Percentiles rank a stretch among this genome's conserved stretches.
Evolutionary conservation across 2,329 filamentous ascomycete species (phyloP).

Genomic region (Exophiala sp.): DNA sequence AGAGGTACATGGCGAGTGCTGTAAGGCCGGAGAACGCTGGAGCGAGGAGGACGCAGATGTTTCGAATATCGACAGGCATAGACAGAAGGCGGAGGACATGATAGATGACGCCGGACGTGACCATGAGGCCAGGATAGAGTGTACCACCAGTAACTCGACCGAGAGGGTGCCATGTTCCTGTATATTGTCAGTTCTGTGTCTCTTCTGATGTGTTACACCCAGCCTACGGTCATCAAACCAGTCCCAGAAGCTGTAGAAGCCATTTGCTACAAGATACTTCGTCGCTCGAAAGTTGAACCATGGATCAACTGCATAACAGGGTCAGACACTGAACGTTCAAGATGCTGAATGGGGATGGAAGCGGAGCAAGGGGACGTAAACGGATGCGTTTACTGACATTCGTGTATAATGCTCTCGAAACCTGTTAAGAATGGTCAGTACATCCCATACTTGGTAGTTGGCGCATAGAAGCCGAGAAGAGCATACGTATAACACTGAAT

Average conservation of each 20-base stretch:
- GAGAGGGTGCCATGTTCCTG: slow-evolving; percentile 95
- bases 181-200: slow-evolving; percentile 18
- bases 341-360: not conserved
- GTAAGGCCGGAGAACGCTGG: slow-evolving; percentile 93
- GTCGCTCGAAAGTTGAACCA: slow-evolving; percentile 99
- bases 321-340: slow-evolving; percentile 25
- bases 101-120: slow-evolving; percentile 96
- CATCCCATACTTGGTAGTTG: not conserved
- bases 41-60: slow-evolving; percentile 95
- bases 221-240: slow-evolving; percentile 91
- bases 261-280: slow-evolving; percentile 94
- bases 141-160: slow-evolving; percentile 97
- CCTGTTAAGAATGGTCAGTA: slow-evolving; percentile 47
- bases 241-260: slow-evolving; percentile 99
- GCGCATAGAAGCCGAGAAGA: not conserved
- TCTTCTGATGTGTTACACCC: not conserved
- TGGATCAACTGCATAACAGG: slow-evolving; percentile 71
- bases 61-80: slow-evolving; percentile 94
- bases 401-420: slow-evolving; percentile 99
- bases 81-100: slow-evolving; percentile 84
- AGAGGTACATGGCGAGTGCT: slow-evolving; percentile 85
- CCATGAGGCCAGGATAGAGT: slow-evolving; percentile 98
- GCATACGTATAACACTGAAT: slow-evolving; percentile 96
- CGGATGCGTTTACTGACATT: slow-evolving; percentile 67
- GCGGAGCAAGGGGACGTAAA: slow-evolving; percentile 10